Evolutionary conservation across 352 stramenopile genomes (phyloP).

Genomic region (Aphanomyces cochlioides): DNA sequence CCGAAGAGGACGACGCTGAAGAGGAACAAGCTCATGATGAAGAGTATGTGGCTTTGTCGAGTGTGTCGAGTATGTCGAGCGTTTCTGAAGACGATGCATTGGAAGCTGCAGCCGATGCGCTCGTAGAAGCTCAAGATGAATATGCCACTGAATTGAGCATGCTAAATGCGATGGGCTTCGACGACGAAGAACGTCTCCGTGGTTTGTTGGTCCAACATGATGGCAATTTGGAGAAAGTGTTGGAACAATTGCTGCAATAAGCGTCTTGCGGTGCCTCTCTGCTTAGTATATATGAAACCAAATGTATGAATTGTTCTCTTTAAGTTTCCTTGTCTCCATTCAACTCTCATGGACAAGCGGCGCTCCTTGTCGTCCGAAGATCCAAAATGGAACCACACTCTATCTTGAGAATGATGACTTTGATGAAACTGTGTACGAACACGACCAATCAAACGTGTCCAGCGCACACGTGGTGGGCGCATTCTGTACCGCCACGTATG

Average conservation of each 20-base stretch:
- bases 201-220: slow-evolving; percentile 53
- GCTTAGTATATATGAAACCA: not conserved
- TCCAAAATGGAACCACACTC: too few species aligned
- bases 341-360: too few species aligned
- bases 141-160: slow-evolving; percentile 47
- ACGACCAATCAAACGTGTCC: slow-evolving; percentile 13
- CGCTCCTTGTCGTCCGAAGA: too few species aligned
- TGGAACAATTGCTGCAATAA: slow-evolving; percentile 36
- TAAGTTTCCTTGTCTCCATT: too few species aligned
- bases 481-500: not conserved
- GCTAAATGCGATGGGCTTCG: slow-evolving; percentile 70
- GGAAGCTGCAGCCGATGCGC: slow-evolving; percentile 32
- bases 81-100: slow-evolving; percentile 17
- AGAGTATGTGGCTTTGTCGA: not conserved
- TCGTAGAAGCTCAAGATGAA: slow-evolving; percentile 41
- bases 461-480: not conserved
- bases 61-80: slow-evolving; percentile 2
- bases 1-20: not conserved
- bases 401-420: not conserved
- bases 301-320: too few species aligned
- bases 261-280: not conserved
- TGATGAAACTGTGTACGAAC: not conserved
- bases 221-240: slow-evolving; percentile 62
- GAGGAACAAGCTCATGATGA: not conserved
- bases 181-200: slow-evolving; percentile 50